phyloP scores from a whole-genome alignment of 805 yeast species.

The Metschnikowia proteae region DNA sequence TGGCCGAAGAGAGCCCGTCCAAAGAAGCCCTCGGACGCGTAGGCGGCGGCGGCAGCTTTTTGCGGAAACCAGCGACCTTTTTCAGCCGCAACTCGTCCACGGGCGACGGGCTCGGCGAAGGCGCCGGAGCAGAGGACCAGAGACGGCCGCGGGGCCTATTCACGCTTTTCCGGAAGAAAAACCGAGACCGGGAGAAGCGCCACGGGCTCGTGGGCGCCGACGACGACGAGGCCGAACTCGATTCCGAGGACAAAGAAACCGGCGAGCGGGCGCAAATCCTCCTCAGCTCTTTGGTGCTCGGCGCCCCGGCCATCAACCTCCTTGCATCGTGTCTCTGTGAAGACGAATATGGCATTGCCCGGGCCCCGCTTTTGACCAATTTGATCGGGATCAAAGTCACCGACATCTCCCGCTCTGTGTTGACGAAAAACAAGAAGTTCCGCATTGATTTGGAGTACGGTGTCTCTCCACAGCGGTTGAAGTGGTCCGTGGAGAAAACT shows the following conservation, averaged over 20 bases:
- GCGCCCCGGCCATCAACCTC: constrained; percentile 70
- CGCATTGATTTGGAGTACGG: constrained; percentile 86
- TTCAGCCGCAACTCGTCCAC: constrained; percentile 11
- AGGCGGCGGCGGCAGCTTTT: neutral
- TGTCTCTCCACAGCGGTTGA: constrained; percentile 68
- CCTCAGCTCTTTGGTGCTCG: constrained; percentile 49
- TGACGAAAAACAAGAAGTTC: constrained; percentile 45
- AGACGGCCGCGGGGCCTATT: constrained; percentile 19
- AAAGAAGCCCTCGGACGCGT: neutral
- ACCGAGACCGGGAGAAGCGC: constrained; percentile 23
- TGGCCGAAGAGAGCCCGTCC: neutral
- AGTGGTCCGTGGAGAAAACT: constrained; percentile 76
- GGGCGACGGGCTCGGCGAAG: constrained; percentile 11
- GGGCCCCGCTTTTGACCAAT: constrained; percentile 80
- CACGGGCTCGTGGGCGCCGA: constrained; percentile 12
- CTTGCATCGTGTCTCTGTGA: constrained; percentile 69
- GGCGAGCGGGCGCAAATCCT: constrained; percentile 36
- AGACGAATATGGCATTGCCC: constrained; percentile 70
- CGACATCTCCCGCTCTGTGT: constrained; percentile 41
- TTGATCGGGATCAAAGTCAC: constrained; percentile 64
- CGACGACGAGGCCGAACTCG: constrained; percentile 16
- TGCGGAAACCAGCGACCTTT: constrained; percentile 13
- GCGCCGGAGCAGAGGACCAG: constrained; percentile 16
- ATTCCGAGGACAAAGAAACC: constrained; percentile 27
- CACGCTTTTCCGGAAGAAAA: constrained; percentile 25